Conservation (phyloP, 352 stramenopile genomes). For the Chrysophaeum taylorii region DNA sequence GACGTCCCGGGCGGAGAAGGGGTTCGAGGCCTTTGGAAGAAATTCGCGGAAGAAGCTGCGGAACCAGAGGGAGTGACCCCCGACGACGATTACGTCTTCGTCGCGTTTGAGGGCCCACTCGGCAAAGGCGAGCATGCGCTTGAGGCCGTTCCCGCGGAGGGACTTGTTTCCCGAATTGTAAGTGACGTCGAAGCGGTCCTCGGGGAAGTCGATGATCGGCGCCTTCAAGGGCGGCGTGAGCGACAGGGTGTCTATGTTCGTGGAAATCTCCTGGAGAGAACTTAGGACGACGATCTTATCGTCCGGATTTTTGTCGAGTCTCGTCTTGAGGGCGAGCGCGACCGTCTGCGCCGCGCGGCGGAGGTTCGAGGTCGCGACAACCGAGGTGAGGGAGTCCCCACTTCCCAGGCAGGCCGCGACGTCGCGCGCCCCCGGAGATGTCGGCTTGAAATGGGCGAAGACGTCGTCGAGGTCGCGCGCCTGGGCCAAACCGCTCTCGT, state of each 20-base stretch:
- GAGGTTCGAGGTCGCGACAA: slow-evolving; percentile 60
- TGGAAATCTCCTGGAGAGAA: slow-evolving; percentile 16
- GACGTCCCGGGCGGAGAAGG: slow-evolving; percentile 32
- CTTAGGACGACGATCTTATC: neutral
- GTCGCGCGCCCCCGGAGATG: slow-evolving; percentile 20
- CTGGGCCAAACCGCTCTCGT: slow-evolving; percentile 44
- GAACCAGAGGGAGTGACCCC: slow-evolving; percentile 68
- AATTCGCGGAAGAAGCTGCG: slow-evolving; percentile 63
- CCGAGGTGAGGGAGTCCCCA: slow-evolving; percentile 33
- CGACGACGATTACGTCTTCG: slow-evolving; percentile 56
- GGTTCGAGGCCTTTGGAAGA: slow-evolving; percentile 34
- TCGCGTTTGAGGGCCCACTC: slow-evolving; percentile 50
- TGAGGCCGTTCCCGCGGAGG: slow-evolving; percentile 48
- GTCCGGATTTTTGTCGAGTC: slow-evolving; percentile 33
- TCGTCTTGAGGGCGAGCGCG: slow-evolving; percentile 49
- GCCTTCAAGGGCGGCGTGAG: slow-evolving; percentile 20
- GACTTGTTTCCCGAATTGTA: slow-evolving; percentile 67
- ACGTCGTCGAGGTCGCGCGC: slow-evolving; percentile 29
- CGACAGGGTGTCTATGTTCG: slow-evolving; percentile 62
- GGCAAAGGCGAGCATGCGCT: slow-evolving; percentile 51
- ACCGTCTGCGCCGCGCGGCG: slow-evolving; percentile 60
- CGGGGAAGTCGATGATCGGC: slow-evolving; percentile 29
- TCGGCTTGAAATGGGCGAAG: slow-evolving; percentile 40
- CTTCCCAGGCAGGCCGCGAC: slow-evolving; percentile 21
- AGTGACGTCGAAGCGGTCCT: slow-evolving; percentile 52